Evolutionary conservation across 345 rosid species (phyloP), one percentile per base, ranked within the genome.

Genomic region (Hypericum androsaemum): DNA sequence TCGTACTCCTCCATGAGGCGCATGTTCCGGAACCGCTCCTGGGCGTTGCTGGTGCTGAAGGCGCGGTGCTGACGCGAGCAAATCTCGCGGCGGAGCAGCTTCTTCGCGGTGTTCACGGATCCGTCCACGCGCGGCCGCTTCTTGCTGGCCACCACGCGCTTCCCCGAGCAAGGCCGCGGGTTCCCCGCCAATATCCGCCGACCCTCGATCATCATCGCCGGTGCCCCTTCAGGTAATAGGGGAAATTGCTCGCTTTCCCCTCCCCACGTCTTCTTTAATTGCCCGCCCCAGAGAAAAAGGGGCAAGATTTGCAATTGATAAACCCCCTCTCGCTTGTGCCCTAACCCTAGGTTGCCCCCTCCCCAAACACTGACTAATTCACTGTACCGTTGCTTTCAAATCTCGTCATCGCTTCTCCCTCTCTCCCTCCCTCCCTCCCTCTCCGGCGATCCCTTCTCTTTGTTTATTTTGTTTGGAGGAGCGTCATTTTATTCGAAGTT

Each of bases 1-100:
- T 92, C 98, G 42, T 88, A 92, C 64, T 92, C 94, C 74, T 81
- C 95, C 74, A 73, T 67, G 46, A 84, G 70, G 12, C 81, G 80
- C 74, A 86, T 82, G 58, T 85, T 80, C 28, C 89, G 81, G 60
- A 85, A 82, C 35, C 80, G 63, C 59, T 85, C 84, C 52, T 80
- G 81, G 12, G 83, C 84, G 40, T 77, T 79, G 58, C 76, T 74
- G 58, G 78, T 74, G 12, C 73, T 68, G 69, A 80, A 85, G 58
- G 83, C 75, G 41, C 80, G 77, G 64, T 74, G 74, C n/a, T 68
- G 71, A 57, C 73, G 75, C 37, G 94, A 84, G 6, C 76, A 75
- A 62, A 84, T 84, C 74, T 84, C 86, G 32, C 88, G 76, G 53
- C 88, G 71, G 56, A 79, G 83, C 53, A 84, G 86, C 79, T 86